Evolutionary conservation across 192 early-diverging fungal genomes (phyloP).

Genomic region (Kickxella alabastrina): DNA sequence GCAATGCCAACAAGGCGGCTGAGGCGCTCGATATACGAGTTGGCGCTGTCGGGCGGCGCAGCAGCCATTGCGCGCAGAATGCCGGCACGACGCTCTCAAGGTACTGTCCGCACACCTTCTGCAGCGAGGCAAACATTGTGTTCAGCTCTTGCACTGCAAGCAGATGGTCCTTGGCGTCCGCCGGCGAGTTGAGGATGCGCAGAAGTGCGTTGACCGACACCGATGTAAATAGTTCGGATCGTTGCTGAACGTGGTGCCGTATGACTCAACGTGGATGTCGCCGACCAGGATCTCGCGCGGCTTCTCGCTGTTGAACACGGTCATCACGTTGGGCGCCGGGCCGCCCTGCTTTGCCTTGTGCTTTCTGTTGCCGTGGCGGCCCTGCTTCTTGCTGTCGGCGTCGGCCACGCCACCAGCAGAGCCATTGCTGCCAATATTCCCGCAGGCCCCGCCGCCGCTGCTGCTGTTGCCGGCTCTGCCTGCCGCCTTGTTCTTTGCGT

Average conservation of each 20-base stretch:
- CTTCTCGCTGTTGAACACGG: conserved; percentile 14
- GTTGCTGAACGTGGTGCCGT: conserved; percentile 9
- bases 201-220: conserved; percentile 85
- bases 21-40: conserved; percentile 89
- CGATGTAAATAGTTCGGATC: conserved; percentile 81
- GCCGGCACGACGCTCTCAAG: conserved; percentile 72
- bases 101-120: conserved; percentile 8
- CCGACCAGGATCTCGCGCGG: conserved; percentile 5
- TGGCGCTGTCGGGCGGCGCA: conserved; percentile 71
- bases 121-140: conserved; percentile 85
- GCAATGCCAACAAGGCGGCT: conserved; percentile 78
- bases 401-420: not conserved
- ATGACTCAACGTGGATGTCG: conserved; percentile 11
- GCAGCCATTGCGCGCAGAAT: conserved; percentile 82
- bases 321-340: conserved; percentile 22
- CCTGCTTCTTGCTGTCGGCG: not conserved
- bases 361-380: not conserved
- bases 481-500: not conserved
- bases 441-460: not conserved
- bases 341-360: not conserved
- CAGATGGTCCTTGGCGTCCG: conserved; percentile 76
- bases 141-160: conserved; percentile 87
- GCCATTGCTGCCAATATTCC: not conserved
- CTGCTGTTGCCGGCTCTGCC: not conserved
- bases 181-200: conserved; percentile 80